Conservation (phyloP, 768 basidiomycete species). For the Mycena pura region DNA sequence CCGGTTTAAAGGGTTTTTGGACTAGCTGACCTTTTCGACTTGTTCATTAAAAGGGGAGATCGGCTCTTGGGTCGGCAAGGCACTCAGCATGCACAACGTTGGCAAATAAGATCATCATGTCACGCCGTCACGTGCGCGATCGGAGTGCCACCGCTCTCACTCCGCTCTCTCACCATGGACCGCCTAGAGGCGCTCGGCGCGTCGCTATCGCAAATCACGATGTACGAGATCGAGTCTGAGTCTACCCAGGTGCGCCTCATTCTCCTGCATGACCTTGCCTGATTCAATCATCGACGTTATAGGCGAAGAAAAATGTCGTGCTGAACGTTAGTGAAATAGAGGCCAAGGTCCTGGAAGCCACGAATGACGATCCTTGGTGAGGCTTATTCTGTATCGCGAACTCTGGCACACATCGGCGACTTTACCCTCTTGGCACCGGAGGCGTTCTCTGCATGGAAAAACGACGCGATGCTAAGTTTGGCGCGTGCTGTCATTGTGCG, state of each 20-base stretch:
- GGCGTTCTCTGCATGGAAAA: background rate
- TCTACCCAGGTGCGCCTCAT: conserved; percentile 80
- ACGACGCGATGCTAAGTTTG: no score
- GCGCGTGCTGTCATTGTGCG: no score
- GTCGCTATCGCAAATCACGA: conserved; percentile 79
- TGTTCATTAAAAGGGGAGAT: no score
- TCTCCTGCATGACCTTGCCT: conserved; percentile 1
- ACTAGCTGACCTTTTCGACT: no score
- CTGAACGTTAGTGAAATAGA: conserved; percentile 98
- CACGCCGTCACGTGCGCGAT: no score
- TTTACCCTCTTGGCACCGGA: background rate
- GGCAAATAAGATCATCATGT: no score
- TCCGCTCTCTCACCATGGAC: conserved; percentile 84
- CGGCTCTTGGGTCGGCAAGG: no score
- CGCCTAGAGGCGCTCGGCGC: conserved; percentile 76
- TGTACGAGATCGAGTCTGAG: conserved; percentile 95
- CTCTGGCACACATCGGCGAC: background rate
- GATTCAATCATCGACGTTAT: background rate
- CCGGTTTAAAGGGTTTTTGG: no score
- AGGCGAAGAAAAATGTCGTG: conserved; percentile 97
- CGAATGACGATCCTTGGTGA: conserved; percentile 97
- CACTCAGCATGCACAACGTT: no score
- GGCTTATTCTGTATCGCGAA: conserved; percentile 29
- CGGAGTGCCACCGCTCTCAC: no score
- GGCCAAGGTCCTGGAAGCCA: conserved; percentile 94